Base-by-base conservation (phyloP, 2,329 filamentous ascomycete genomes). In the Phialophora tarda region DNA sequence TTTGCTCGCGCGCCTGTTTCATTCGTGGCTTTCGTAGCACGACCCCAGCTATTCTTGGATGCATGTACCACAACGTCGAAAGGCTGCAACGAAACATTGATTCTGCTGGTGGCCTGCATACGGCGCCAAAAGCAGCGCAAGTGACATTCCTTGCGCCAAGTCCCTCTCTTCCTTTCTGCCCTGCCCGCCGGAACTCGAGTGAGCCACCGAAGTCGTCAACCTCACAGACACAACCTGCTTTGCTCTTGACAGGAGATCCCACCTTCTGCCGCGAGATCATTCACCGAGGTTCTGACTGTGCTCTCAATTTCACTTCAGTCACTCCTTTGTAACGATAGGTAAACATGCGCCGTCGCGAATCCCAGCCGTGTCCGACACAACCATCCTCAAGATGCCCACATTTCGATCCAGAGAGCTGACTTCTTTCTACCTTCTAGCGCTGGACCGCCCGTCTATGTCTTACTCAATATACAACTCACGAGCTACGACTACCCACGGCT, bases 361-460 rank as follows among this genome's bases (percentile, higher is more conserved):
- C 41, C 34, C 59, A 47, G 51, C 28, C 14, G 17, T 30, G 28
- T 30, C 26, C 47, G 21, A 51, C 44, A 41, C 32, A 2, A 51
- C 28, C 28, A 10, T 21, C 28, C 23, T 32, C 58, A 7, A 60
- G 21, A 8, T 32, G 28, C 47, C 30, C 59, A 12, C 28, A 17
- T 34, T 32, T 51, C 10, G 14, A 51, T 41, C 3, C 21, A 24
- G 23, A 53, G 28, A 47, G 51, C 67, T 69, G 50, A 66, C 59
- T 50, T 56, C 12, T 47, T 21, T 41, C 26, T n/a, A 21, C 54
- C 7, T 58, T 44, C 28, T 48, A 71, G 69, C 67, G 67, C 67
- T 71, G 67, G 67, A 65, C 61, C 65, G 69, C 67, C 55, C 53
- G 68, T 69, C 63, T 68, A 69, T 69, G 67, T 71, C 67, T 71